phyloP scores from a whole-genome alignment of 441 rosid species.

The Cnidoscolus chayamansa region DNA sequence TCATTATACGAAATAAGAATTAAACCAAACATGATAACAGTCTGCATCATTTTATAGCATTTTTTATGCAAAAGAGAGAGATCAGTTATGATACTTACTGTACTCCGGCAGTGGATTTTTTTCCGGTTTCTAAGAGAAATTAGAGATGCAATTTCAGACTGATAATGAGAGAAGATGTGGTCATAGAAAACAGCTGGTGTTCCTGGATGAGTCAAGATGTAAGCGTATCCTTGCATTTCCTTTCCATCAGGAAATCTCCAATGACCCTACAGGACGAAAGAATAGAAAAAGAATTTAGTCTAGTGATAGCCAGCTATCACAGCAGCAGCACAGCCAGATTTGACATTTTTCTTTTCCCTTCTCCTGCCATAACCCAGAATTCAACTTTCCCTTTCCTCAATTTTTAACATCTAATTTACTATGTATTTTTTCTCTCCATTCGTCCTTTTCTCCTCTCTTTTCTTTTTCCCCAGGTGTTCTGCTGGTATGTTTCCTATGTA shows the following conservation, averaged over 20 bases:
- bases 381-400: background rate
- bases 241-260: conserved; percentile 95
- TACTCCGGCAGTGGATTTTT: conserved; percentile 77
- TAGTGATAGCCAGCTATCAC: background rate
- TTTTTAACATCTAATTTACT: background rate
- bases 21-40: background rate
- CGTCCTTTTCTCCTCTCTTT: background rate
- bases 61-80: background rate
- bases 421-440: background rate
- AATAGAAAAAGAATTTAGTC: conserved; percentile 1
- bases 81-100: conserved; percentile 41
- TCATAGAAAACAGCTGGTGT: conserved; percentile 91
- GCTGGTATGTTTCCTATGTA: background rate
- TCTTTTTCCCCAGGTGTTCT: background rate
- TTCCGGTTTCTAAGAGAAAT: conserved; percentile 68
- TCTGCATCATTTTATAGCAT: background rate
- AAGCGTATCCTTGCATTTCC: conserved; percentile 98
- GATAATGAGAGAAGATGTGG: conserved; percentile 67
- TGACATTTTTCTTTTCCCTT: background rate
- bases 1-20: background rate
- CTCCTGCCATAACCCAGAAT: background rate
- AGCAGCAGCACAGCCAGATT: background rate
- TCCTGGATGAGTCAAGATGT: conserved; percentile 92
- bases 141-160: conserved; percentile 70
- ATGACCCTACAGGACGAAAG: conserved; percentile 56